Evolutionary conservation across 2,329 filamentous ascomycete genomes (phyloP).

Genomic region (Metarhizium album): DNA sequence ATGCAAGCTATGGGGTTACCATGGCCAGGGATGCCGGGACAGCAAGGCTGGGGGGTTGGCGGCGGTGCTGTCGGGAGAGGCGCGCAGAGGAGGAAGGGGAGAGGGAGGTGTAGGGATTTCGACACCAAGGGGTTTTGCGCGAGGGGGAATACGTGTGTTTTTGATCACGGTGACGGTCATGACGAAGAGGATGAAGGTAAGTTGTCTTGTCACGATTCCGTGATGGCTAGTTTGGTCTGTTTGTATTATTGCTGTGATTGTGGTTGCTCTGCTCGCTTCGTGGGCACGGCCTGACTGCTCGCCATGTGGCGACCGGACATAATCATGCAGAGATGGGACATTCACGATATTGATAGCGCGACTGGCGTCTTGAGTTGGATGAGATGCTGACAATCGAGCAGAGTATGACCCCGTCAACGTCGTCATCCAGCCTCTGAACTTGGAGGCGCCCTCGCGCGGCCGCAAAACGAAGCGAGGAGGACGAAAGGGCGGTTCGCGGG

Average conservation of each 20-base stretch:
- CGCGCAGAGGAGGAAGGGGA: constrained; percentile 23
- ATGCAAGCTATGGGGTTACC: constrained; percentile 48
- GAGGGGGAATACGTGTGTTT: constrained; percentile 54
- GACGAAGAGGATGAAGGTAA: constrained; percentile 15
- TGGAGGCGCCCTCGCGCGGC: constrained; percentile 9
- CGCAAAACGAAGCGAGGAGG: constrained; percentile 25
- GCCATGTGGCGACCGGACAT: too few relatives aligned
- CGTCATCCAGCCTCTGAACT: constrained; percentile 11
- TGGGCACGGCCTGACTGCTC: too few relatives aligned
- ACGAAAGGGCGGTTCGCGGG: constrained; percentile 28
- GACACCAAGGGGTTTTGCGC: constrained; percentile 64
- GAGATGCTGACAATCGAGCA: constrained; percentile 5
- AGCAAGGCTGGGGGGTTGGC: constrained; percentile 7
- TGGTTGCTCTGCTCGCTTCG: background rate
- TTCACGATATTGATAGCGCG: too few relatives aligned
- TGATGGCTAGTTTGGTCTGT: background rate
- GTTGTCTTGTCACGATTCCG: background rate
- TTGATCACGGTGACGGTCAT: constrained; percentile 45
- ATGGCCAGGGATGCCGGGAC: constrained; percentile 28
- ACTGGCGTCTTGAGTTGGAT: background rate
- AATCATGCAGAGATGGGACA: background rate
- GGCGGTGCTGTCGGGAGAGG: constrained; percentile 6
- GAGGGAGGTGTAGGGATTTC: constrained; percentile 56
- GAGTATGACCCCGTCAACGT: constrained; percentile 25
- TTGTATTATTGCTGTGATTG: background rate